phyloP scores from a whole-genome alignment of 225 moss, liverwort and hornwort genomes.

The Rhytidiadelphus loreus region DNA sequence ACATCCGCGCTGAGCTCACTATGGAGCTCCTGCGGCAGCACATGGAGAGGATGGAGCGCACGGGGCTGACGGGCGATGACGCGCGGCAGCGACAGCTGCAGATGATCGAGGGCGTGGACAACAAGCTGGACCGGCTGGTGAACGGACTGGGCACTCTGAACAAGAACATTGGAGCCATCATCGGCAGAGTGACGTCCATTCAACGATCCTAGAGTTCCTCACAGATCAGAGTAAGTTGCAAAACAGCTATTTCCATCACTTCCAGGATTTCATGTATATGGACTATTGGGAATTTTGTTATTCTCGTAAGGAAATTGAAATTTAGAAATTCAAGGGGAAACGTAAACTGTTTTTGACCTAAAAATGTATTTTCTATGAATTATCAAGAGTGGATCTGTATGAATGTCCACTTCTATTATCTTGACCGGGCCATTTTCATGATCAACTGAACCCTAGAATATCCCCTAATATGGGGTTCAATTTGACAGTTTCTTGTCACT shows the following conservation, averaged over 20 bases:
- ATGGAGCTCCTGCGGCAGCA: slow-evolving; percentile 60
- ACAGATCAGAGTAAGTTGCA: background rate
- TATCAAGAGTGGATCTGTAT: background rate
- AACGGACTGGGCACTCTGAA: slow-evolving; percentile 39
- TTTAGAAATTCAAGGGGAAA: background rate
- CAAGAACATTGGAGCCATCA: slow-evolving; percentile 46
- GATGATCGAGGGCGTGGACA: slow-evolving; percentile 61
- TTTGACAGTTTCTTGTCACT: background rate
- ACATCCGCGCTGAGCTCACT: slow-evolving; percentile 48
- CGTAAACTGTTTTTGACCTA: background rate
- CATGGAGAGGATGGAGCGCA: slow-evolving; percentile 55
- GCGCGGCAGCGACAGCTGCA: slow-evolving; percentile 33
- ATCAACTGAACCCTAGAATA: background rate
- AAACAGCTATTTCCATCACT: background rate
- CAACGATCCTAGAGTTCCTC: background rate
- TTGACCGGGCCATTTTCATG: background rate
- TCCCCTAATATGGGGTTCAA: background rate
- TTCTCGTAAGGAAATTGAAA: background rate
- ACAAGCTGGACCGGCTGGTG: slow-evolving; percentile 55
- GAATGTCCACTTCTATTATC: background rate
- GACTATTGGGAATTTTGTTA: background rate
- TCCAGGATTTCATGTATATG: background rate
- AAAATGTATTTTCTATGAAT: background rate
- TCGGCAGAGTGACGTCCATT: slow-evolving; percentile 39
- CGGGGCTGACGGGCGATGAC: slow-evolving; percentile 24